Percentiles rank a stretch among this genome's conserved stretches.
Conservation (phyloP, 1,284 basidiomycete species). For the Leucoagaricus sp. region DNA sequence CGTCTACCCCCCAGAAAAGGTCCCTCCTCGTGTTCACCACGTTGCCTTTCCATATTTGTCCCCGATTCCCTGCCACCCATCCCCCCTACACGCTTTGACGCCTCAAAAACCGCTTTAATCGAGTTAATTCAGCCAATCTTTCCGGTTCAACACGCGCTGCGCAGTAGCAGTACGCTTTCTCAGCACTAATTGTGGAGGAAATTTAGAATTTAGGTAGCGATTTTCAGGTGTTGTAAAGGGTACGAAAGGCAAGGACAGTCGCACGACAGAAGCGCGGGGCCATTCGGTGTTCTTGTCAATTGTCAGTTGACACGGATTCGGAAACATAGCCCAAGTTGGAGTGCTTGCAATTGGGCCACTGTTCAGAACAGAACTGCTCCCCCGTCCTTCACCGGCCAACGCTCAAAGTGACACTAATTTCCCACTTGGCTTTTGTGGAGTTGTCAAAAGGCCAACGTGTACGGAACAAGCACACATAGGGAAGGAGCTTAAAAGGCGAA, state of each 20-base stretch:
- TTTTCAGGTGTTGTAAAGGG: not conserved
- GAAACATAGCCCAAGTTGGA: not conserved
- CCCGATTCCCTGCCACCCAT: slow-evolving; percentile 20
- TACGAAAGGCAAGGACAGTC: not conserved
- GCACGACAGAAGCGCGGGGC: not conserved
- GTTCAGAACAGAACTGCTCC: not conserved
- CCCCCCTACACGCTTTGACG: slow-evolving; percentile 21
- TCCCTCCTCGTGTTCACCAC: slow-evolving; percentile 70
- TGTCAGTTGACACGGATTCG: not conserved
- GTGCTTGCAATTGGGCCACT: not conserved
- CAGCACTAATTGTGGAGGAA: not conserved
- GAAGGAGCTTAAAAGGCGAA: slow-evolving; percentile 4
- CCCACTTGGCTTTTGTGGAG: not conserved
- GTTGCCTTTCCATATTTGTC: slow-evolving; percentile 55
- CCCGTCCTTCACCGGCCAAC: not conserved
- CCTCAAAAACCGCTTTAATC: slow-evolving; percentile 15
- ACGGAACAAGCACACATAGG: not conserved
- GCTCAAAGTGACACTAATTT: not conserved
- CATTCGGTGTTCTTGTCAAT: not conserved
- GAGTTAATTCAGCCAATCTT: not conserved
- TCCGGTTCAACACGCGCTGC: not conserved
- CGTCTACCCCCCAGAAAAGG: not conserved
- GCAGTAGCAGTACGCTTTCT: not conserved
- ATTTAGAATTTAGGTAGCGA: not conserved
- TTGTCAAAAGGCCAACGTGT: slow-evolving; percentile 3